Base-by-base conservation (phyloP, 192 early-diverging fungal species). In the Jimgerdemannia lactiflua region DNA sequence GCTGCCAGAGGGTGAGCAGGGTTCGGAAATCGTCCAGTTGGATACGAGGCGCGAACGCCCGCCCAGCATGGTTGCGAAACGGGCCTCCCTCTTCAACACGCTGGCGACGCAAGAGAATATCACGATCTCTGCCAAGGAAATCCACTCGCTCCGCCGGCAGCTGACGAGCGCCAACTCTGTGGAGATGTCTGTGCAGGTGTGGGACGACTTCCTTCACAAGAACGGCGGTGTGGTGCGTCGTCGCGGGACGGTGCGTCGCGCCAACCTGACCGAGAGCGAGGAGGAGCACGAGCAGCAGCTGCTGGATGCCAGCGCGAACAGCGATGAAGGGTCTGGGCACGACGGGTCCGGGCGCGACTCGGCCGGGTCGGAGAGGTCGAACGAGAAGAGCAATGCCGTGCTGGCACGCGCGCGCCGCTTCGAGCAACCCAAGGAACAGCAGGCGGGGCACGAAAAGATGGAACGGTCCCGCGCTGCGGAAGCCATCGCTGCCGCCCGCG, bases 31-130 rank as follows among this genome's bases (percentile, higher is more conserved):
- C 14, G 8, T 59, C 14, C 49, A 6, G 49, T 59, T 14, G 6
- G 49, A 59, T 10, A 59, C 49, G 8, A 59, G 14, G 14, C 49
- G 49, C 49, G 78, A 79, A 42, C 65, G 81, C 42, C 81, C 81
- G 43, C 79, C 81, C 29, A 77, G 75, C 42, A 74, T 77, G 70
- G 81, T 79, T 9, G 78, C 81, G 49, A 83, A 83, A 43, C 75
- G 81, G 10, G 70, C 75, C 6, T 83, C 81, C 4, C 18, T 68
- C 8, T 59, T 59, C 14, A 59, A 59, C 49, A 59, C 49, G 49
- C 49, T 59, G 49, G 49, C 49, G 8, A 59, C 49, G 6, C 49
- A 59, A 59, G 49, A 59, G 14, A 59, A 59, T 14, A 59, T 59
- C 14, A 59, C 49, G 9, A 68, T 68, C 67, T 68, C 67, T 41